Evolutionary conservation across 2,329 filamentous ascomycete species (phyloP), one percentile per base, ranked within the genome.

Genomic region (Diaporthe sp.): DNA sequence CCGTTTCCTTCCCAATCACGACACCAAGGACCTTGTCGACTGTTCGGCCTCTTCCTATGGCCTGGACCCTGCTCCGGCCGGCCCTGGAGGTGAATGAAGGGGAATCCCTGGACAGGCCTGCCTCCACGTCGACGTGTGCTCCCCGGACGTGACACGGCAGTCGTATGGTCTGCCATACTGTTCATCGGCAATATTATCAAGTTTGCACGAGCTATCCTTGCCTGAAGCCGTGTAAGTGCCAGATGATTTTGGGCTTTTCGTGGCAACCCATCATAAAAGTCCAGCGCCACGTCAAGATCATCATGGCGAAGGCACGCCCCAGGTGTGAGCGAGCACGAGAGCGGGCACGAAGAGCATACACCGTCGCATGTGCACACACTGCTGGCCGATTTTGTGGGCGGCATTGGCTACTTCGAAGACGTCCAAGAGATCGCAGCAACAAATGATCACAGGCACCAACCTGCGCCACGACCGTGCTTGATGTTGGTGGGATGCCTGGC

Each of bases 1-100:
- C 66, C 72, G 66, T 64, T 60, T 64, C 42, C 38, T 30, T 40
- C 55, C 72, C 66, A 74, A 71, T 74, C 72, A 74, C 25, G 42
- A 38, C 42, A 22, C 8, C 25, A 25, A 40, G 17, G 50, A 8
- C 42, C 45, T 33, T 17, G 45, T 71, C 28, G 19, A 45, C 55
- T 33, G 25, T 25, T 71, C 67, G 55, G 64, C 35, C 28, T 54
- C n/a, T 50, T 52, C 64, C 64, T 67, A 52, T 4, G 64, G 28
- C 64, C 64, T 25, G 64, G 64, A 54, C 45, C 64, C 40, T 68
- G 64, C 17, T 3, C 33, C 47, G 33, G 64, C 8, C 33, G 22
- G 47, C 47, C 45, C 64, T 52, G 64, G 64, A 33, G 64, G 22
- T 2, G n/a, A n/a, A 22, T 30, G 22, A 25, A 68, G 47, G 47